These are phyloP conservation scores for Zea mays DNA, from an alignment of 176 grass and related monocot species.

Conservation along the genomic window Zm-B73-REFERENCE-NAM-5.0 NC_050101.1:178272001-178272500, in stretches of 20 bases:
- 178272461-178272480: slow-evolving; percentile 56
- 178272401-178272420: background rate
- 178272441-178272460: slow-evolving; percentile 56
- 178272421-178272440: slow-evolving; percentile 29
- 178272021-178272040: background rate
- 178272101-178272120: background rate
- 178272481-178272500: slow-evolving; percentile 55
- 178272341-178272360: no score
- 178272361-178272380: no score
- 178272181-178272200: background rate
- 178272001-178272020: background rate
- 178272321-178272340: no score
- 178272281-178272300: no score
- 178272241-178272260: no score
- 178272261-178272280: no score
- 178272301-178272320: no score
- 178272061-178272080: background rate
- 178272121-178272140: background rate
- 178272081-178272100: background rate
- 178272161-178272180: slow-evolving; percentile 3
- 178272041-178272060: background rate
- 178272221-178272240: background rate
- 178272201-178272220: background rate
- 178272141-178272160: background rate
- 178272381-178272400: background rate